These are phyloP conservation scores for Remersonia thermophila DNA, from an alignment of 2,329 filamentous ascomycete species.

Conservation along the genomic window DNA sequence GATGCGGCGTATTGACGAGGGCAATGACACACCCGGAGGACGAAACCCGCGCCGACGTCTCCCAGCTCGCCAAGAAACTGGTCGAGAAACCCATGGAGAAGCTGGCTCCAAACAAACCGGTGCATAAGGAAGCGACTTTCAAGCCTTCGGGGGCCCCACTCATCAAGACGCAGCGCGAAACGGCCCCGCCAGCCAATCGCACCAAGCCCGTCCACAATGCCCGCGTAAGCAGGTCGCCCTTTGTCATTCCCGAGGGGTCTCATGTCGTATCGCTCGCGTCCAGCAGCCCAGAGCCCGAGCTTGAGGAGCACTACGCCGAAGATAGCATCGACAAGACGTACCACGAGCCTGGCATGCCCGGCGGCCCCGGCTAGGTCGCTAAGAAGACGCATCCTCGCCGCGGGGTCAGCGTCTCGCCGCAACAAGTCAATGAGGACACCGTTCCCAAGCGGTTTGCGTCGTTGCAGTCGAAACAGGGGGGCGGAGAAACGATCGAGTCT, in stretches of 20 bases:
- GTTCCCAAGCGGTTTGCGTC: constrained; percentile 4
- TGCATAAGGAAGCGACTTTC: neutral
- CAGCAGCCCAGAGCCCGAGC: constrained; percentile 22
- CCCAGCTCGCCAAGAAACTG: constrained; percentile 8
- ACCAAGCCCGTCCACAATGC: neutral
- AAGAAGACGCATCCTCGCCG: constrained; percentile 10
- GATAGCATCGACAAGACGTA: constrained; percentile 26
- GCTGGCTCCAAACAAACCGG: constrained; percentile 6
- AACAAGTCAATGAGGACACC: constrained; percentile 1
- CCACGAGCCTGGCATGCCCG: constrained; percentile 8
- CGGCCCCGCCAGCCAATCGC: no score
- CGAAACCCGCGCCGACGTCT: constrained; percentile 8
- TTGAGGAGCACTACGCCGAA: constrained; percentile 26
- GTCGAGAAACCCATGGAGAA: constrained; percentile 14
- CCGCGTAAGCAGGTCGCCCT: constrained; percentile 5
- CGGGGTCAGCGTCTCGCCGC: constrained; percentile 6
- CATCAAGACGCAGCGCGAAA: constrained; percentile 7
- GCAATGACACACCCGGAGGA: constrained; percentile 18
- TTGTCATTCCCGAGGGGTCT: constrained; percentile 23
- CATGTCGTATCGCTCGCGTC: constrained; percentile 27
- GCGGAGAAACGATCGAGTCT: neutral
- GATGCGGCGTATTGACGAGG: constrained; percentile 30
- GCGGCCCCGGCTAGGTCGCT: constrained; percentile 11
- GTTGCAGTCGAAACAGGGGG: constrained; percentile 1
- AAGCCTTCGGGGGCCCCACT: neutral